Base-by-base conservation (phyloP, 768 basidiomycete species). In the Austroboletus eburneus region DNA sequence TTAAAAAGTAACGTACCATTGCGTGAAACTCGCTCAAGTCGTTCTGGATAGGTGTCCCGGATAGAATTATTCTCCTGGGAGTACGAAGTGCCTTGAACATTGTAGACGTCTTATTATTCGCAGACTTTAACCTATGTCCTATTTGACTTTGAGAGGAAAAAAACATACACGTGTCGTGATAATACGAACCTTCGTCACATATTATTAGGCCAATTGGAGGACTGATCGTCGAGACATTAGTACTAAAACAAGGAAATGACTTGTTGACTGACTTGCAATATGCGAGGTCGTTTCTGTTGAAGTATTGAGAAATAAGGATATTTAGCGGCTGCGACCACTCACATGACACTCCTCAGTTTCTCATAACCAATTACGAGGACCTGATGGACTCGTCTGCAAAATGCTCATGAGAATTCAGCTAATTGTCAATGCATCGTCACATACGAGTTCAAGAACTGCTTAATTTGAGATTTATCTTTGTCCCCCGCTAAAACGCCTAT, bases 31-130 rank as follows among this genome's bases (percentile, higher is more conserved):
- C 96, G 52, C 86, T 74, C 23, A 99, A 69, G 63, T 97, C 91
- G 66, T 99, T 99, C 64, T 98, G 96, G 34, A 99, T 89, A 1
- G 96, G 96, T 1, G 96, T 99, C 25, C 96, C 96, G 1, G 93
- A 93, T 4, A 99, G 73, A 30, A 99, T 94, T 51, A 97, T 76
- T 30, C 95, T 72, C 20, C 90, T 74, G 10, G 75, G 77, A 2
- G 91, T 91, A 39, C 76, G 75, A 23, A 99, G 70, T 4, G 78
- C 75, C 42, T 85, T 82, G 58, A 99, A 90, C 78, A 93, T 88
- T 39, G 78, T 76, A 2, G 85, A 85, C 0, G 92, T 95, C 69
- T 97, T 95, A 57, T 85, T 90, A 52, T 83, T 87, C 5, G 91
- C 83, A 9, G 92, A 92, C 60, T 97, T 98, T 20, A 99, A 73